A percentile compares a stretch with the other conserved stretches of the same genome.
These are phyloP conservation scores for Paraphaeosphaeria sporulosa DNA, from an alignment of 2,329 filamentous ascomycete species.

Conservation along the genomic window DNA sequence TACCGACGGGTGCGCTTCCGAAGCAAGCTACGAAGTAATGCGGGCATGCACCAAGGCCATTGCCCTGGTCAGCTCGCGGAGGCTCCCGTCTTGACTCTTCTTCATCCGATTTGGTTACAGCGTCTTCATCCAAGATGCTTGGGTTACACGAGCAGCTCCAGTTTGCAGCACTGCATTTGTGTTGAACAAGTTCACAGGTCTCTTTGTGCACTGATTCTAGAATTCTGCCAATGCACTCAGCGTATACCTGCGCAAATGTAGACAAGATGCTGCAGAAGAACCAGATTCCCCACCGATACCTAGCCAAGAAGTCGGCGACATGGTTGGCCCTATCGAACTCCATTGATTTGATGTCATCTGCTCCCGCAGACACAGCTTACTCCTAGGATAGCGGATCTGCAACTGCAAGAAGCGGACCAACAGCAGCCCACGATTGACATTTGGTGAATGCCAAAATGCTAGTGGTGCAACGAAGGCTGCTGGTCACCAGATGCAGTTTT, in stretches of 20 bases:
- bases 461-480: background rate
- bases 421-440: background rate
- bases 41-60: background rate
- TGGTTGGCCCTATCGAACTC: background rate
- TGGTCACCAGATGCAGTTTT: background rate
- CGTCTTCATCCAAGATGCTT: background rate
- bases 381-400: background rate
- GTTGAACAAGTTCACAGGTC: background rate
- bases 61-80: background rate
- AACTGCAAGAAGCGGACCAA: background rate
- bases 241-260: background rate
- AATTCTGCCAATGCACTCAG: background rate
- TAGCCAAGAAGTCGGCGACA: no score
- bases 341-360: background rate
- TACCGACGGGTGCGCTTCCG: background rate
- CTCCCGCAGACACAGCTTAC: background rate
- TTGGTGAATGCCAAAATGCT: background rate
- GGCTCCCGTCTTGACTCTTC: background rate
- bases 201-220: background rate
- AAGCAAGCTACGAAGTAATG: background rate
- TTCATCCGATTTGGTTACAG: background rate
- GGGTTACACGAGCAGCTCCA: background rate
- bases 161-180: no score
- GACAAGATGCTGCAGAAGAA: background rate
- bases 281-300: no score